Base-by-base conservation (phyloP, 2,329 filamentous ascomycete species). In the Shiraia sp. region DNA sequence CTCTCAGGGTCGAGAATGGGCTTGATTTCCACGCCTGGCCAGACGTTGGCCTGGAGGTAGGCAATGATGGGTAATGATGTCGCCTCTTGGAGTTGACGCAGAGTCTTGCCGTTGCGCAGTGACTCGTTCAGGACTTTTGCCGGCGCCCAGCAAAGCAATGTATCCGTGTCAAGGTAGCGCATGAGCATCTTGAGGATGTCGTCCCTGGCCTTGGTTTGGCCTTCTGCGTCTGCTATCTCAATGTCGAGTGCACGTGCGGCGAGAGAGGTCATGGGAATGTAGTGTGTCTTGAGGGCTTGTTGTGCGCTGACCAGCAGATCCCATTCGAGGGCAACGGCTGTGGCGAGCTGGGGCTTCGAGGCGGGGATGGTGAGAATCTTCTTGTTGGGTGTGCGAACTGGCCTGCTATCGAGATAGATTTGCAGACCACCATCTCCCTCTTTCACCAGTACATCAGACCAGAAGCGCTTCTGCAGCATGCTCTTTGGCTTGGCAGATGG, bases 271-370 rank as follows among this genome's bases (percentile, higher is more conserved):
- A 99, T 76, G 10, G 93, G 93, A 53, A 96, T 92, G 33, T 95
- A 82, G 72, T 97, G 90, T 45, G 88, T 82, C 67, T 86, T 88
- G 27, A 91, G 80, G 0, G 90, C 89, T 71, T 97, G 89, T 64
- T 91, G 86, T 2, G 87, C 83, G 10, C 87, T 88, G 16, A 85
- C 79, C 47, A 99, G 79, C 34, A 86, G 77, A 66, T 96, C 91
- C 93, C 93, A 99, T 75, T 99, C 93, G 31, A 95, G 74, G 3
- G 92, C 93, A 49, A 99, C 84, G 42, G 89, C 88, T 31, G 85
- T 79, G 16, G 92, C 92, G 27, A 97, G 85, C 60, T 90, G 81
- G 23, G 83, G 84, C 73, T 96, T 97, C 42, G 79, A 80, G 2
- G 74, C 59, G 0, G 93, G 91, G 19, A 97, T 61, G 2, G 79